Evolutionary conservation across 805 yeast species (phyloP).

Genomic region (Nakazawaea ernobii): DNA sequence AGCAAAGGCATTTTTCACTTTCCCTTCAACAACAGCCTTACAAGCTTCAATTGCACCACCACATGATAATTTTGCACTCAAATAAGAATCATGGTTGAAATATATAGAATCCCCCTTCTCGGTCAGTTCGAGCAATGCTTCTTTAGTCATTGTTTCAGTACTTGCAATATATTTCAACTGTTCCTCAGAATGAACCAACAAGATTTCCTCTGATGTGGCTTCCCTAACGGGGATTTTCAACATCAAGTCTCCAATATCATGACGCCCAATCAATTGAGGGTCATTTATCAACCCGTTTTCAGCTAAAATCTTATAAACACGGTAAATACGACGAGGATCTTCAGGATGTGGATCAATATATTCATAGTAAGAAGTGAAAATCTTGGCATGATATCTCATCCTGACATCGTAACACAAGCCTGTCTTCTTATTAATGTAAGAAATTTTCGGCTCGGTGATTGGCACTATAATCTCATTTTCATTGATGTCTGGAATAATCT

Average conservation of each 20-base stretch:
- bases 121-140: conserved; percentile 71
- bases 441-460: conserved; percentile 56
- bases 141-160: conserved; percentile 74
- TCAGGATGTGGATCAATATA: conserved; percentile 99
- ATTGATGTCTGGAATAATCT: conserved; percentile 22
- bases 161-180: conserved; percentile 73
- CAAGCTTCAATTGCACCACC: conserved; percentile 98
- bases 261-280: conserved; percentile 63
- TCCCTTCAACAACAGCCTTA: conserved; percentile 88
- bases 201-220: conserved; percentile 80
- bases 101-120: conserved; percentile 93
- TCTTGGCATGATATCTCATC: conserved; percentile 95
- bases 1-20: conserved; percentile 87
- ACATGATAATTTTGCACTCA: conserved; percentile 86
- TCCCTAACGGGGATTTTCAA: conserved; percentile 84
- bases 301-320: conserved; percentile 88
- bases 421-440: conserved; percentile 73
- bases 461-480: conserved; percentile 47
- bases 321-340: conserved; percentile 92
- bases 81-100: conserved; percentile 82
- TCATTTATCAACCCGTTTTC: conserved; percentile 89
- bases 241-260: conserved; percentile 83
- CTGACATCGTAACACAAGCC: conserved; percentile 95
- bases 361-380: conserved; percentile 85
- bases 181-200: conserved; percentile 77